Evolutionary conservation across 2,329 filamentous ascomycete species (phyloP).

Genomic region (Paraphaeosphaeria minitans): DNA sequence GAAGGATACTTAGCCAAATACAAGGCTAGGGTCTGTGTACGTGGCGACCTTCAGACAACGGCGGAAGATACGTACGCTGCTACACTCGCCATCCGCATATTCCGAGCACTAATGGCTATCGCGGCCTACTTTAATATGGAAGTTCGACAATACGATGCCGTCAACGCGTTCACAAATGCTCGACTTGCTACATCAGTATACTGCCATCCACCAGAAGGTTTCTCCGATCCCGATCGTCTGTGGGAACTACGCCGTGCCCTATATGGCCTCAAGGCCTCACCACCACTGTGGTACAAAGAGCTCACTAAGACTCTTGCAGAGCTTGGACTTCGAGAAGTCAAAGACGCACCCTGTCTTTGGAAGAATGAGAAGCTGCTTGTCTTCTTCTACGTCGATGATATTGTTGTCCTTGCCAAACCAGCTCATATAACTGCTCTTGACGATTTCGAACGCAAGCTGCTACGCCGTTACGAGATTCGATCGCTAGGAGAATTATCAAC

Average conservation of each 20-base stretch:
- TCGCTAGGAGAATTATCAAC: neutral
- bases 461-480: too few relatives aligned
- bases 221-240: slow-evolving; percentile 10
- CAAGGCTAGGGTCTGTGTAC: neutral
- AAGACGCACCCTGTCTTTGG: slow-evolving; percentile 15
- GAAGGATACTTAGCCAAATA: neutral
- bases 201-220: slow-evolving; percentile 13
- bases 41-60: neutral
- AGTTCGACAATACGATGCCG: neutral
- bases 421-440: too few relatives aligned
- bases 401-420: neutral
- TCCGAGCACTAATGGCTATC: neutral
- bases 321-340: slow-evolving; percentile 13
- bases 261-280: slow-evolving; percentile 22
- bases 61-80: neutral
- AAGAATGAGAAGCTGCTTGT: slow-evolving; percentile 8
- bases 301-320: slow-evolving; percentile 15
- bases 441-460: too few relatives aligned
- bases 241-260: slow-evolving; percentile 19
- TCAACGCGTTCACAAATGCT: neutral
- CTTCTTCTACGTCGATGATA: too few relatives aligned
- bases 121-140: neutral
- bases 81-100: neutral
- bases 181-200: neutral
- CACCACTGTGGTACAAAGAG: slow-evolving; percentile 21